Evolutionary conservation across 306 rosid species (phyloP).

Genomic region (Prunus mume): DNA sequence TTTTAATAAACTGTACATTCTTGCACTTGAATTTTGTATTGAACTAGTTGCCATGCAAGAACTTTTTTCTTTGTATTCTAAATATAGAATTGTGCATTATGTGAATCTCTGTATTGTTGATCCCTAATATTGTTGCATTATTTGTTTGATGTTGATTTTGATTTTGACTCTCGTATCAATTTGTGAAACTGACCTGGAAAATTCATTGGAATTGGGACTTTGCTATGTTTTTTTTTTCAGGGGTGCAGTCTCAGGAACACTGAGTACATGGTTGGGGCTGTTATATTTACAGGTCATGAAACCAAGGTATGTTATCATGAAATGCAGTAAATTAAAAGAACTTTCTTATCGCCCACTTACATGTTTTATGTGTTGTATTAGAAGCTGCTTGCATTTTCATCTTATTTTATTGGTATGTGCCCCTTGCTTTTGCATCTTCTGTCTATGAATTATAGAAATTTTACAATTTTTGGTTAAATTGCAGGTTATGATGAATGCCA

Average conservation of each 20-base stretch:
- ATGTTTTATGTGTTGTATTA: not conserved
- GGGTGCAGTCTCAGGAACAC: conserved; percentile 99
- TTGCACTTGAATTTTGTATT: not conserved
- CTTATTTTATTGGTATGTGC: not conserved
- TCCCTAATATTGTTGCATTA: conserved; percentile 7
- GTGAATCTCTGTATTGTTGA: conserved; percentile 2
- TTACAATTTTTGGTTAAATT: conserved; percentile 28
- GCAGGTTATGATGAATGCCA: conserved; percentile 98
- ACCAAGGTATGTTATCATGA: conserved; percentile 68
- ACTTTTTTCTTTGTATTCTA: not conserved
- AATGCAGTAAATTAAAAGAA: conserved; percentile 12
- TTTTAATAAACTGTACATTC: not conserved
- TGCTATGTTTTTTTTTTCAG: conserved; percentile 47
- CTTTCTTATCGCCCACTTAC: not conserved
- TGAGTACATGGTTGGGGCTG: conserved; percentile 84
- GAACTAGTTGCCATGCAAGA: conserved; percentile 3
- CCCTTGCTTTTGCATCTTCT: conserved; percentile 8
- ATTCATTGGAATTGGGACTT: conserved; percentile 8
- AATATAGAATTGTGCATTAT: not conserved
- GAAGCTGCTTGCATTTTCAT: not conserved
- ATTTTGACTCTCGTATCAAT: not conserved
- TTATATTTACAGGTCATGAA: conserved; percentile 92
- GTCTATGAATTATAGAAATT: conserved; percentile 18
- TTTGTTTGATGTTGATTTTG: conserved; percentile 11
- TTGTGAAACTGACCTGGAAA: not conserved